Conservation (phyloP, 768 basidiomycete genomes). For the Leccinum arenicola region DNA sequence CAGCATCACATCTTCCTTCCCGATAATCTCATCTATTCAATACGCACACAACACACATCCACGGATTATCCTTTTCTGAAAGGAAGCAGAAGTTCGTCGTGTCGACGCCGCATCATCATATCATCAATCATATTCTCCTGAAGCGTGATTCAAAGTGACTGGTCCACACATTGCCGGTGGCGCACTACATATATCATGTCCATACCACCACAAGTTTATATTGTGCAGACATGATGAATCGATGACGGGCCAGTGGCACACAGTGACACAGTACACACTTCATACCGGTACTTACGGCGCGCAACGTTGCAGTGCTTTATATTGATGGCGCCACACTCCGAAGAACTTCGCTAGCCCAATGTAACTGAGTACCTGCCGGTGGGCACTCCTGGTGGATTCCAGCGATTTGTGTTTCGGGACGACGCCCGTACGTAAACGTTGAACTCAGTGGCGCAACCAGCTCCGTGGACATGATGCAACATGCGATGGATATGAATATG, state of each 20-base stretch:
- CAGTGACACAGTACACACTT: neutral
- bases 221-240: neutral
- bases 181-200: slow-evolving; percentile 7
- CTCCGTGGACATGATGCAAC: slow-evolving; percentile 15
- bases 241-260: neutral
- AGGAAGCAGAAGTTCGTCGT: neutral
- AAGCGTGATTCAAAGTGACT: slow-evolving; percentile 1
- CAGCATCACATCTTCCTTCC: neutral
- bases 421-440: slow-evolving; percentile 17
- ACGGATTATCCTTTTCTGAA: slow-evolving; percentile 9
- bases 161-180: slow-evolving; percentile 12
- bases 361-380: neutral
- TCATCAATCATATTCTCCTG: neutral
- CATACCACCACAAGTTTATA: neutral
- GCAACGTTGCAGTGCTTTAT: slow-evolving; percentile 3
- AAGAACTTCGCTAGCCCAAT: neutral
- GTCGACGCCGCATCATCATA: neutral
- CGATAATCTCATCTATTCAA: neutral
- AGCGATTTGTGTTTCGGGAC: slow-evolving; percentile 1
- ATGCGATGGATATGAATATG: neutral
- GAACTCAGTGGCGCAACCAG: slow-evolving; percentile 10
- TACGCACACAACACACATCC: neutral
- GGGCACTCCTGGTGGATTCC: neutral
- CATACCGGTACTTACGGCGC: neutral
- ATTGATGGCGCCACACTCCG: slow-evolving; percentile 6